Evolutionary conservation across 2,329 filamentous ascomycete genomes (phyloP), one percentile per base, ranked within the genome.

Genomic region (Exophiala lecanii-corni): DNA sequence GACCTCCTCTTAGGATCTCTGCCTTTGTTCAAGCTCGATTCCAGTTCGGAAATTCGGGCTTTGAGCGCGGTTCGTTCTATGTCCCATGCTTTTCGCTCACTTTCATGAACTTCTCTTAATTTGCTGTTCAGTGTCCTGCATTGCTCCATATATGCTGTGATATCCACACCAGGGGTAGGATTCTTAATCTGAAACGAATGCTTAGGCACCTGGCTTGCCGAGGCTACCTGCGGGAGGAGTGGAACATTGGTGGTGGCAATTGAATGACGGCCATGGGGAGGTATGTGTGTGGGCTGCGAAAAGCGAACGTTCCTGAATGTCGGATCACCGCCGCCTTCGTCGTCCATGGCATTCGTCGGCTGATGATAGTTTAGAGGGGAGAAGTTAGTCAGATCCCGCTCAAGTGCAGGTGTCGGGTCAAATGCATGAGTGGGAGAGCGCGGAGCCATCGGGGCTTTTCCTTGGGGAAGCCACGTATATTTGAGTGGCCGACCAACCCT

Each of bases 41-140:
- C 67, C 30, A 71, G 47, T 45, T 70, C 64, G 5, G 56, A 51
- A 39, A 72, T 71, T 39, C 62, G 63, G 20, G 61, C 54, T 50
- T 60, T 65, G 21, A 72, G 53, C 26, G 70, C 49, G n/a, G 53
- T 52, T 26, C 67, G 57, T 54, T 72, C 69, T 35, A 63, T 64
- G 16, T 66, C 62, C 69, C 69, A 72, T 21, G 70, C 47, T 43
- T 55, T 63, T 37, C 69, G 58, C 47, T 72, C 69, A 30, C 67
- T 59, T 2, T 62, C 60, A 44, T 71, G 70, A 4, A 66, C 53
- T 20, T 56, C 51, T 45, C 68, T 59, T 40, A 71, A 64, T 7
- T 55, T 57, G 43, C 70, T 65, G 28, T 69, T 67, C 12, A 69
- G 55, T 10, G 60, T 57, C 38, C 60, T 61, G 21, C 64, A 66